Percentiles rank a stretch among this genome's conserved stretches.
Conservation (phyloP, 495 filamentous ascomycete genomes). For the Podospora pseudopauciseta region DNA sequence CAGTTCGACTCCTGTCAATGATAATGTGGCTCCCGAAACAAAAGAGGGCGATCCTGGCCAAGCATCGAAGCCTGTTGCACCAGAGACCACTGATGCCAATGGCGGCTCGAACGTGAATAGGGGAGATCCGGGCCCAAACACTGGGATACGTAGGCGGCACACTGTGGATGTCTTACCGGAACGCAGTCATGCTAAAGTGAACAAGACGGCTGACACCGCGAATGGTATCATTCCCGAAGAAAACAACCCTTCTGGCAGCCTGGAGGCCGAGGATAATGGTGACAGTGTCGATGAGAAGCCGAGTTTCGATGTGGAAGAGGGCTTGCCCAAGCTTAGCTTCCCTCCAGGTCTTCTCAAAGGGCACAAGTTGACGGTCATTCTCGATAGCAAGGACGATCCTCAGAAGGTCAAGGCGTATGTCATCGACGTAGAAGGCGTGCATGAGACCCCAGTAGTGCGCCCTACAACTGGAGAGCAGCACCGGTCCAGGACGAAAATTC, state of each 20-base stretch:
- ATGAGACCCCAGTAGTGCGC: not conserved
- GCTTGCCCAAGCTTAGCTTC: not conserved
- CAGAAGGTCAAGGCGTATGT: not conserved
- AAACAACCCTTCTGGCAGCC: not conserved
- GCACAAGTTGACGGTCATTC: not conserved
- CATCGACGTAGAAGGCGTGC: not conserved
- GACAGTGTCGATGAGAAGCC: not conserved
- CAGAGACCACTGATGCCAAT: not conserved
- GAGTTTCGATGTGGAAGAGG: not conserved
- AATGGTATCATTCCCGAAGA: not conserved
- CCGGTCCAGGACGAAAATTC: not conserved
- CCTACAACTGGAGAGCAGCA: not conserved
- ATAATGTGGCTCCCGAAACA: not conserved
- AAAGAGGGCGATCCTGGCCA: not conserved
- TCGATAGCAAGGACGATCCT: not conserved
- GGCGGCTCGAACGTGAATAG: not conserved
- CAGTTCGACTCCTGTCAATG: not conserved
- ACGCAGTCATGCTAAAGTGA: not conserved
- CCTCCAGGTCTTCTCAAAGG: not conserved
- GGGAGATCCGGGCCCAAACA: not conserved
- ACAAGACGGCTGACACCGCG: not conserved
- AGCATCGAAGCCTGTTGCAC: not conserved
- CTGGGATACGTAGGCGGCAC: not conserved
- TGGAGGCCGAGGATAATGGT: not conserved
- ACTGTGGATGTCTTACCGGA: not conserved